Percentiles rank a stretch among this genome's conserved stretches.
These are phyloP conservation scores for Wallacemonas sp. DNA, from an alignment of 208 protist species.

Conservation along the genomic window DNA sequence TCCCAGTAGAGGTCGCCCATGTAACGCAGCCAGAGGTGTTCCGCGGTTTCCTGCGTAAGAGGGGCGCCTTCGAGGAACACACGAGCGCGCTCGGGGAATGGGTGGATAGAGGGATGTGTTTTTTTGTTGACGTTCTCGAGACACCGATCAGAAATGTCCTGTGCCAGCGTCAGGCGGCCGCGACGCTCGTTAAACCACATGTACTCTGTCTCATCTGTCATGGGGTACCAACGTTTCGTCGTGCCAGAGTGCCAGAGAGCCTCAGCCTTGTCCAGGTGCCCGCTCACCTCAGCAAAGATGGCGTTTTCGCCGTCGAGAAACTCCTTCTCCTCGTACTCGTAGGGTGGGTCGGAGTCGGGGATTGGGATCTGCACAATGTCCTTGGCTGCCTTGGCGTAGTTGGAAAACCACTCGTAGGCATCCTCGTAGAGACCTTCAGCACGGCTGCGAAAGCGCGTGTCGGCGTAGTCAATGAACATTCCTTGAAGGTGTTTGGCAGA, in stretches of 20 bases:
- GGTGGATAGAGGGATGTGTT: conserved; percentile 89
- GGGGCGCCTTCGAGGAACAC: conserved; percentile 81
- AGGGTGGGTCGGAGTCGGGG: conserved; percentile 75
- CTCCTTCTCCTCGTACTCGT: conserved; percentile 88
- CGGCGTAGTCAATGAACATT: conserved; percentile 75
- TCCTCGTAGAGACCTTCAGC: conserved; percentile 87
- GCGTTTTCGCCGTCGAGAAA: conserved; percentile 88
- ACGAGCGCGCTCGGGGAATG: conserved; percentile 82
- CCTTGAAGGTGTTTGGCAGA: conserved; percentile 55
- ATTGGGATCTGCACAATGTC: conserved; percentile 86
- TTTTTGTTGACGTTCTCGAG: conserved; percentile 90
- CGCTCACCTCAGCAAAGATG: conserved; percentile 72
- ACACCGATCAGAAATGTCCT: conserved; percentile 85
- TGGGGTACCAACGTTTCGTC: conserved; percentile 83
- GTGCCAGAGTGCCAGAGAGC: conserved; percentile 81
- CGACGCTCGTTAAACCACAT: conserved; percentile 91
- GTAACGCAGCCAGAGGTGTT: conserved; percentile 90
- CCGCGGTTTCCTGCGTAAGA: conserved; percentile 87
- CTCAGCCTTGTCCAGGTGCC: conserved; percentile 83
- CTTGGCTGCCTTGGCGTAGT: conserved; percentile 72
- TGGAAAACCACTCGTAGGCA: conserved; percentile 79
- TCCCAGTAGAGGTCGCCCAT: conserved; percentile 89
- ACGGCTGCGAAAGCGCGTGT: conserved; percentile 66
- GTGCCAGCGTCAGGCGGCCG: conserved; percentile 71
- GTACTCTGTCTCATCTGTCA: conserved; percentile 88